Conservation (phyloP, 2,329 filamentous ascomycete genomes). For the Ophiostoma himal-ulmi region DNA sequence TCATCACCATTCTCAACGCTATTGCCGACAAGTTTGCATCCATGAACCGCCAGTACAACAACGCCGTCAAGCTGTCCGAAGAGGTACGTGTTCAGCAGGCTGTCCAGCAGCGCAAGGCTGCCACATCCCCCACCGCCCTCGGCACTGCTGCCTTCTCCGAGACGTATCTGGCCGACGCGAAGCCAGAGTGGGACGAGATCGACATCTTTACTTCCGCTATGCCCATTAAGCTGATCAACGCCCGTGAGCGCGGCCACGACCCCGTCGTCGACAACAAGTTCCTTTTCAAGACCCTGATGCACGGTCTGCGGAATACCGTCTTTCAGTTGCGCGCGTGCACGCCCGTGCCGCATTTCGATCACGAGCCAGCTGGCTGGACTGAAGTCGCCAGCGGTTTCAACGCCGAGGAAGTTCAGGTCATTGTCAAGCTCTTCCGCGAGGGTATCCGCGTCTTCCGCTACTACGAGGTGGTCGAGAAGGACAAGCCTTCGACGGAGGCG, state of each 20-base stretch:
- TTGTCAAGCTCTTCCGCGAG: constrained; percentile 95
- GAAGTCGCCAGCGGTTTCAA: constrained; percentile 96
- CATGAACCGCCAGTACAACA: constrained; percentile 95
- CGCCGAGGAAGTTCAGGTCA: constrained; percentile 91
- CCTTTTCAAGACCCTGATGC: constrained; percentile 91
- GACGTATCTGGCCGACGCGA: constrained; percentile 76
- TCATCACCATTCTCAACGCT: constrained; percentile 95
- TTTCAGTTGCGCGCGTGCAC: constrained; percentile 93
- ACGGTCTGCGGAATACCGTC: constrained; percentile 92
- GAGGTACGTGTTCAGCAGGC: constrained; percentile 78
- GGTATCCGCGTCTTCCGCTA: constrained; percentile 95
- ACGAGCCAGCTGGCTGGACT: constrained; percentile 83
- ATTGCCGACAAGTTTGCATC: constrained; percentile 97
- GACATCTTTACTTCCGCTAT: constrained; percentile 88
- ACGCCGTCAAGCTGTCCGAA: constrained; percentile 89
- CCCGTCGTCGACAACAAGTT: constrained; percentile 97
- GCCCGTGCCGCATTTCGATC: constrained; percentile 66
- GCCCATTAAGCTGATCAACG: constrained; percentile 91
- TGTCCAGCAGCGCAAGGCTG: constrained; percentile 43
- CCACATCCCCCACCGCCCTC: constrained; percentile 22
- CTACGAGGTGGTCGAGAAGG: constrained; percentile 69
- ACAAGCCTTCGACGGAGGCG: constrained; percentile 64
- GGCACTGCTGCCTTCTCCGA: constrained; percentile 59
- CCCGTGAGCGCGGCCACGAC: constrained; percentile 79
- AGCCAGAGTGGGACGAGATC: constrained; percentile 95